Evolutionary conservation across 371 early-diverging fungal species (phyloP), one percentile per base, ranked within the genome.

Genomic region (Syncephalastrum racemosum): DNA sequence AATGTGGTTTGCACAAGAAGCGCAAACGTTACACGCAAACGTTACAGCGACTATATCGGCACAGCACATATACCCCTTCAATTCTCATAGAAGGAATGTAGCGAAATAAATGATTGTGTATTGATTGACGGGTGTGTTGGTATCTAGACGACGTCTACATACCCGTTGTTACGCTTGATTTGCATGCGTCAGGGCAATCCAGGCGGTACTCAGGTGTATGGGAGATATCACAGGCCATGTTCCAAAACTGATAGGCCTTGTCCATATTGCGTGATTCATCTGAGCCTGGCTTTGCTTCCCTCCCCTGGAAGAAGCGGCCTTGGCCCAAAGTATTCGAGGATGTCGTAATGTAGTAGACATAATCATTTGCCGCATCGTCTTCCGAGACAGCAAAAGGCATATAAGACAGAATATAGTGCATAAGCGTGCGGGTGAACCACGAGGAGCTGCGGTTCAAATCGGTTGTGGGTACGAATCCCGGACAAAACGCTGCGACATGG

Each of bases 381-480:
- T 70, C 70, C 3, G 63, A 62, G 2, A 57, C 60, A 1, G 70
- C 56, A 52, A 76, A 72, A 24, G 58, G 58, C 50, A 68, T 60
- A 4, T 46, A 46, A 6, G 53, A 19, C 1, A 65, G 10, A 13
- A 65, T 40, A 48, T 57, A 39, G 4, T 54, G 60, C 59, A 76
- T 62, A 6, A 66, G 10, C n/a, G 68, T 10, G 19, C 57, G 56
- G 8, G 59, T 8, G 1, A 62, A 1, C 25, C 57, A 63, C 6
- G 54, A 27, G 4, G 70, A 61, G 16, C 67, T 47, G 8, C 76
- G 70, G 23, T 57, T 56, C n/a, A 76, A 56, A 14, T 42, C 59
- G 10, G 76, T 76, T 1, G 68, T 59, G 20, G 76, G 76, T 8
- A 76, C 76, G 66, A 76, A 76, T 23, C 76, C 76, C 8, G 76